Evolutionary conservation across 495 filamentous ascomycete genomes (phyloP).

Genomic region (Hyaloscypha variabilis): DNA sequence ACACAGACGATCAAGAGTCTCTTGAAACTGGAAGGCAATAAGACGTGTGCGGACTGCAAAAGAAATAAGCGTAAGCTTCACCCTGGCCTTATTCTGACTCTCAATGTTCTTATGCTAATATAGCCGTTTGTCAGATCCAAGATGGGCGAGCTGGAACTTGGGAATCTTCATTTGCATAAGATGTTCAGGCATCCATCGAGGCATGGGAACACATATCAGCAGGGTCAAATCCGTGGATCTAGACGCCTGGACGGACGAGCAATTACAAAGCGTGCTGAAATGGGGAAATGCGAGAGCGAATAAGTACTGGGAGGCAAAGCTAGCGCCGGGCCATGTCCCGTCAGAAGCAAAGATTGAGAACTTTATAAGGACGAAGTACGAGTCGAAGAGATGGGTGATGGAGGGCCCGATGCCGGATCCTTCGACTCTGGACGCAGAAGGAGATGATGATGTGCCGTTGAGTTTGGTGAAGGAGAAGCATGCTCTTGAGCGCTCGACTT

Average conservation of each 20-base stretch:
- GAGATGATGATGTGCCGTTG: constrained; percentile 77
- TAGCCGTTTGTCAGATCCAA: constrained; percentile 64
- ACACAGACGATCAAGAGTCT: constrained; percentile 87
- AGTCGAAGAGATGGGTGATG: constrained; percentile 98
- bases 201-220: constrained; percentile 98
- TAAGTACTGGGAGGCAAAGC: constrained; percentile 97
- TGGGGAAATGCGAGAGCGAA: constrained; percentile 97
- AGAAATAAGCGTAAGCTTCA: constrained; percentile 84
- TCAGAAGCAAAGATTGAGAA: constrained; percentile 99
- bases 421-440: constrained; percentile 77
- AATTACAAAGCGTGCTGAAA: constrained; percentile 84
- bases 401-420: constrained; percentile 94
- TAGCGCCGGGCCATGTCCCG: constrained; percentile 89
- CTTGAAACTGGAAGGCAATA: constrained; percentile 91
- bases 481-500: constrained; percentile 44
- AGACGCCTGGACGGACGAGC: constrained; percentile 98
- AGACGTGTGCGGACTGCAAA: constrained; percentile 98
- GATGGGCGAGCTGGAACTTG: constrained; percentile 98
- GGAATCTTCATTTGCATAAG: constrained; percentile 97
- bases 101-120: not conserved
- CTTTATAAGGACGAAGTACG: constrained; percentile 98
- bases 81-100: not conserved
- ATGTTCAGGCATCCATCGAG: constrained; percentile 96
- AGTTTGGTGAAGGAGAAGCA: constrained; percentile 62
- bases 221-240: constrained; percentile 97